A percentile compares a stretch with the other conserved stretches of the same genome.
These are phyloP conservation scores for Phytophthora cryptogea DNA, from an alignment of 352 stramenopile genomes.

Conservation along the genomic window DNA sequence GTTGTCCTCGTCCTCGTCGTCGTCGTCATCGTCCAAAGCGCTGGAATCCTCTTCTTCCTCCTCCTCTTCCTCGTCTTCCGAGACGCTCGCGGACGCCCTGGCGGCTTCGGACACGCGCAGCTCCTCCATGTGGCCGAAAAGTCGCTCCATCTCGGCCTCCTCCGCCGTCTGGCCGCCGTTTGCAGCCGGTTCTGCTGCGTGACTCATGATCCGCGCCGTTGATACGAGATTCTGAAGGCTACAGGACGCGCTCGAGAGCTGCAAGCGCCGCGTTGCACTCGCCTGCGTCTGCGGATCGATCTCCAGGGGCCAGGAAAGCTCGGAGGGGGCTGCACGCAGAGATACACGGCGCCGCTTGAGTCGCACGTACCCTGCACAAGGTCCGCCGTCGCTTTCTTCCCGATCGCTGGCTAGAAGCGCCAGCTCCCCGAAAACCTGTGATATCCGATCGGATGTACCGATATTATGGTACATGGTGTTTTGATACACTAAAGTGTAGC, in stretches of 20 bases:
- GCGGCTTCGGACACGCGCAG: constrained; percentile 49
- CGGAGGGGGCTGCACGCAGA: neutral
- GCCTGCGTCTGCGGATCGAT: constrained; percentile 6
- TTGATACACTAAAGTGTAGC: neutral
- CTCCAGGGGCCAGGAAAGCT: constrained; percentile 1
- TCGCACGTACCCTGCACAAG: constrained; percentile 19
- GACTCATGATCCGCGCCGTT: constrained; percentile 28
- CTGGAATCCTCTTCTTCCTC: constrained; percentile 54
- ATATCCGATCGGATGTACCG: constrained; percentile 2
- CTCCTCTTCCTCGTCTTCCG: constrained; percentile 44
- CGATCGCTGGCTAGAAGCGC: constrained; percentile 7
- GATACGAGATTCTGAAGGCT: constrained; percentile 5
- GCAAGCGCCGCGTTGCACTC: constrained; percentile 10
- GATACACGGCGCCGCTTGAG: constrained; percentile 4
- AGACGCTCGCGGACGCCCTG: constrained; percentile 42
- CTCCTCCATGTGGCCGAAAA: constrained; percentile 59
- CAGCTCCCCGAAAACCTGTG: no score
- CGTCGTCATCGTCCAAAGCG: constrained; percentile 62
- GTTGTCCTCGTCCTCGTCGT: constrained; percentile 71
- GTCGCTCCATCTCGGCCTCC: constrained; percentile 56
- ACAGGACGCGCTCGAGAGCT: constrained; percentile 1
- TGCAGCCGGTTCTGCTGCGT: constrained; percentile 5
- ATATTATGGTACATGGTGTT: constrained; percentile 1
- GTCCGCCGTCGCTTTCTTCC: constrained; percentile 29
- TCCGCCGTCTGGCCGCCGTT: constrained; percentile 31